These are phyloP conservation scores for Lepiota venenata DNA, from an alignment of 768 basidiomycete genomes.

Conservation along the genomic window DNA sequence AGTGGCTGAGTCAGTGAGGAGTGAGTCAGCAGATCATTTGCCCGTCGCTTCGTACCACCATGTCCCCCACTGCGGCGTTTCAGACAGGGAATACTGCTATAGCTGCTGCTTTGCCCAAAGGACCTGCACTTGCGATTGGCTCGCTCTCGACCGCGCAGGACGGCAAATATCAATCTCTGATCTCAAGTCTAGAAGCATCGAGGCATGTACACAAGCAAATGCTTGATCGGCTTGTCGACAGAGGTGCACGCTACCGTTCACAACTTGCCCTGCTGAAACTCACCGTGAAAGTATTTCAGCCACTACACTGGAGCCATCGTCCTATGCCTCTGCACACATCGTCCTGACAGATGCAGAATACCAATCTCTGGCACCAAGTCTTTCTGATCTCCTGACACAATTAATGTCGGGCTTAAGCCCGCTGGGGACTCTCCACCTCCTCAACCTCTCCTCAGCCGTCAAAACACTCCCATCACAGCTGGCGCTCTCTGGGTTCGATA, in stretches of 20 bases:
- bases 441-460: conserved; percentile 45
- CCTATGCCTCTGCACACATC: conserved; percentile 66
- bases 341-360: conserved; percentile 66
- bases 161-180: conserved; percentile 72
- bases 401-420: conserved; percentile 59
- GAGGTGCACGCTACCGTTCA: conserved; percentile 47
- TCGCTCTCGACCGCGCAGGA: conserved; percentile 76
- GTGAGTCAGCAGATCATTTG: conserved; percentile 10
- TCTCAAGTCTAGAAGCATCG: conserved; percentile 53
- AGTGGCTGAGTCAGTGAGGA: not conserved
- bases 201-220: conserved; percentile 72
- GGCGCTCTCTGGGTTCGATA: conserved; percentile 60
- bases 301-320: conserved; percentile 46
- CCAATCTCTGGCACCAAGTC: conserved; percentile 45
- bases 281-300: conserved; percentile 37
- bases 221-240: conserved; percentile 77
- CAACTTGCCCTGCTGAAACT: not conserved
- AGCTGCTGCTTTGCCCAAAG: conserved; percentile 28
- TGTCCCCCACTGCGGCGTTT: conserved; percentile 64
- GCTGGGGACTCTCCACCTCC: conserved; percentile 65
- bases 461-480: conserved; percentile 54
- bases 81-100: conserved; percentile 16
- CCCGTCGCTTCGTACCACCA: conserved; percentile 20
- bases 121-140: conserved; percentile 68
- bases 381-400: conserved; percentile 55